Percentiles rank a stretch among this genome's conserved stretches.
Conservation (phyloP, 2,329 filamentous ascomycete species). For the Colletotrichum sp. region DNA sequence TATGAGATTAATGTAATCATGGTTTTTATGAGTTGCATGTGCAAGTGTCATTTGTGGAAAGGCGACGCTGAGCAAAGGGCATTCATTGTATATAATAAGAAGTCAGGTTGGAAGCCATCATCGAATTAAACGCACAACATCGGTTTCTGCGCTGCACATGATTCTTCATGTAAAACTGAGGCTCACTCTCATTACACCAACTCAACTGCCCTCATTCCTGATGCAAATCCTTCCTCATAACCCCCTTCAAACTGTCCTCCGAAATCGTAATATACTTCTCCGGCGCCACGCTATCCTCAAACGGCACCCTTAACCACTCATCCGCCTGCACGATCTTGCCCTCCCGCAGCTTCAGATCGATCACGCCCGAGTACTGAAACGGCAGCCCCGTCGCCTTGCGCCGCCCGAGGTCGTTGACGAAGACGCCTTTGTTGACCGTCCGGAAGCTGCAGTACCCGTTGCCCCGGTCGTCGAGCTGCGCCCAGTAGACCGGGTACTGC, state of each 20-base stretch:
- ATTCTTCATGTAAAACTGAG: not conserved
- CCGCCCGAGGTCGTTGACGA: conserved; percentile 6
- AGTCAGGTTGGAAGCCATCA: not conserved
- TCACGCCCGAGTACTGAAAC: conserved; percentile 4
- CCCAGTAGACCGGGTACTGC: conserved; percentile 7
- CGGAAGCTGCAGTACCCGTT: conserved; percentile 13
- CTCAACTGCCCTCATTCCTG: not conserved
- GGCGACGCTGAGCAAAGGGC: not conserved
- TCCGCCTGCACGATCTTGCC: conserved; percentile 7
- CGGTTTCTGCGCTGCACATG: not conserved
- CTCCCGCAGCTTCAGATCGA: not conserved
- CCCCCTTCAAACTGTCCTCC: not conserved
- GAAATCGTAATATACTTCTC: conserved; percentile 16
- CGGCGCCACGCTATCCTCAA: conserved; percentile 2
- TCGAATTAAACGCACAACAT: not conserved
- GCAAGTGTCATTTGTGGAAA: not conserved
- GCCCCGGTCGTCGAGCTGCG: not conserved
- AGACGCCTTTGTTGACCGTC: conserved; percentile 8
- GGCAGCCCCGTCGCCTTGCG: conserved; percentile 5
- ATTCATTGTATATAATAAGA: not conserved
- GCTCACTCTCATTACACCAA: not conserved
- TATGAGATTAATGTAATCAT: not conserved
- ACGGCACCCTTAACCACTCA: conserved; percentile 2
- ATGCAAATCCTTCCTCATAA: conserved; percentile 1
- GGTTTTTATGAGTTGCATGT: not conserved